Percentiles rank a stretch among this genome's conserved stretches.
Evolutionary conservation across 179 eudicot species (phyloP).

Genomic region (Spergularia azorica): DNA sequence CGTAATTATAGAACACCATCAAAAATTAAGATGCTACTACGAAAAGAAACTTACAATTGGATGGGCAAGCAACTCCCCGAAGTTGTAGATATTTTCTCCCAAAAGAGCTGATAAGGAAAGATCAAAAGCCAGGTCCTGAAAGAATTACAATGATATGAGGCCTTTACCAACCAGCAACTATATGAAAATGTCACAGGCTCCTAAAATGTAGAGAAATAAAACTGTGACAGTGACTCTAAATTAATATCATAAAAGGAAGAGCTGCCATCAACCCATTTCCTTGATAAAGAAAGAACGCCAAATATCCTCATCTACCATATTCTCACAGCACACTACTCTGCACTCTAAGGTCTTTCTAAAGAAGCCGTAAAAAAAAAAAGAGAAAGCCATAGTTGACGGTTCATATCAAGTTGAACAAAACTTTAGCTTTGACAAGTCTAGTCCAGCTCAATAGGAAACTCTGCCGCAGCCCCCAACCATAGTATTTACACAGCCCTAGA

Average conservation of each 20-base stretch:
- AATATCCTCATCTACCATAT: background rate
- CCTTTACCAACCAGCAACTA: conserved; percentile 13
- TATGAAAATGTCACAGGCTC: background rate
- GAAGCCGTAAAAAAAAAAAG: background rate
- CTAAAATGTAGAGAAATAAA: background rate
- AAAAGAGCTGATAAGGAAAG: conserved; percentile 91
- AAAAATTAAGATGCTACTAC: too few relatives aligned
- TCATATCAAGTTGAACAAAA: background rate
- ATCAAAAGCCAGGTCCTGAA: conserved; percentile 96
- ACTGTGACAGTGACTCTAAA: background rate
- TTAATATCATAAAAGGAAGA: background rate
- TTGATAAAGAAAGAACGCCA: background rate
- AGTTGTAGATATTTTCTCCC: conserved; percentile 98
- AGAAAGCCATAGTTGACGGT: background rate
- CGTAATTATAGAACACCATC: background rate
- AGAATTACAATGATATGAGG: background rate
- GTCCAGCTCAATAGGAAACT: background rate
- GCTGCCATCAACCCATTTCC: background rate
- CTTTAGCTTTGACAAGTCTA: conserved; percentile 1
- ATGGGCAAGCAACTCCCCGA: conserved; percentile 98
- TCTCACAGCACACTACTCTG: background rate
- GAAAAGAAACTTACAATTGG: conserved; percentile 72
- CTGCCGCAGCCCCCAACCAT: background rate
- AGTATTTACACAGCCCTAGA: background rate
- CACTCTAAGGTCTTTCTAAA: background rate